Conservation (phyloP, 257 asterid species). For the Solanum raphanifolium region DNA sequence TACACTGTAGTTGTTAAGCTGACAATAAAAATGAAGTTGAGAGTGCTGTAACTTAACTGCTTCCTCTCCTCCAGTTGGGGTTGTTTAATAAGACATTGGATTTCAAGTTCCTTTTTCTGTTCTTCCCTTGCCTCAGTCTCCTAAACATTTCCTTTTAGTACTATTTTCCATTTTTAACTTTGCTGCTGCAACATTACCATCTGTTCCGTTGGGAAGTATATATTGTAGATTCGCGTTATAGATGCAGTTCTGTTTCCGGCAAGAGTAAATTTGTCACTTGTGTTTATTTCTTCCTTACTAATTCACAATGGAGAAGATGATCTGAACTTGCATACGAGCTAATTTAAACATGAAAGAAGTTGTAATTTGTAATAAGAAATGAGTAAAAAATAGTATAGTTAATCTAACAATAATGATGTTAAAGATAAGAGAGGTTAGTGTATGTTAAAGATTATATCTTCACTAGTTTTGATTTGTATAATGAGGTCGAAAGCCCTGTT, state of each 20-base stretch:
- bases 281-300: not conserved
- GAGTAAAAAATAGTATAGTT: not conserved
- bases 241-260: not conserved
- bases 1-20: not conserved
- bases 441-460: no score
- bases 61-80: not conserved
- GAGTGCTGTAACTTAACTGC: not conserved
- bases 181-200: no score
- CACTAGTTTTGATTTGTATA: no score
- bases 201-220: not conserved
- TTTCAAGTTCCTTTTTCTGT: not conserved
- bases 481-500: no score
- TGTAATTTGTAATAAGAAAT: not conserved
- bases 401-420: not conserved
- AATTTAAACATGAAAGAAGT: not conserved
- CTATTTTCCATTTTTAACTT: not conserved
- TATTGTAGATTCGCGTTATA: not conserved
- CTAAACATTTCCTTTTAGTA: not conserved
- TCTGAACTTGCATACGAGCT: not conserved
- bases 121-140: not conserved
- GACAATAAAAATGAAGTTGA: not conserved
- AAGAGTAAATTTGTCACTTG: not conserved
- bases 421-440: not conserved
- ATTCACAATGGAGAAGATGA: not conserved
- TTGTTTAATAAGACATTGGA: not conserved